phyloP scores from a whole-genome alignment of 805 yeast genomes.

The Priceomyces melissophilus region DNA sequence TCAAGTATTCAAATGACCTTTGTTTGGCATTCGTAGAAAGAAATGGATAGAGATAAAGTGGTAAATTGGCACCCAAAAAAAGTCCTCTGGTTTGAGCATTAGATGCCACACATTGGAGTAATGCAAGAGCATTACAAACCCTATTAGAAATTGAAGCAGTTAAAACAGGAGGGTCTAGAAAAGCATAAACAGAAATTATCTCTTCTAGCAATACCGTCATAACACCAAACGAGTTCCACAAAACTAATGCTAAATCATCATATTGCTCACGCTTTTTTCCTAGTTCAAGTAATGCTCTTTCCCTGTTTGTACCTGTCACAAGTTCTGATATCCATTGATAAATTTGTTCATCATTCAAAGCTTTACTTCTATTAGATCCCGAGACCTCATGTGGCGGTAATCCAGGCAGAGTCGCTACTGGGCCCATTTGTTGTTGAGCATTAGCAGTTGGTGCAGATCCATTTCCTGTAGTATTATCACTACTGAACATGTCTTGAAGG shows the following conservation, averaged over 20 bases:
- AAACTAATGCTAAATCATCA: conserved; percentile 86
- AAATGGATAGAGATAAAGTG: conserved; percentile 89
- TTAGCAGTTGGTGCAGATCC: too few relatives aligned
- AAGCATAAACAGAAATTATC: conserved; percentile 85
- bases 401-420: too few relatives aligned
- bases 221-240: conserved; percentile 96
- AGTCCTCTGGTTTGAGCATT: conserved; percentile 85
- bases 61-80: conserved; percentile 86
- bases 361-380: conserved; percentile 15
- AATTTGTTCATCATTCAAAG: conserved; percentile 67
- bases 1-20: conserved; percentile 87
- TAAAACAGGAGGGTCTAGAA: conserved; percentile 79
- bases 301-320: conserved; percentile 86
- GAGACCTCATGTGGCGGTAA: too few relatives aligned
- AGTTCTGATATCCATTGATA: conserved; percentile 88
- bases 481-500: too few relatives aligned
- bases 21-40: conserved; percentile 88
- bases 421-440: too few relatives aligned
- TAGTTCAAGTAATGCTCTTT: conserved; percentile 85
- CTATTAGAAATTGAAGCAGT: conserved; percentile 86
- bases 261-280: conserved; percentile 94
- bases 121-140: conserved; percentile 92
- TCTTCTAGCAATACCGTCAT: conserved; percentile 90
- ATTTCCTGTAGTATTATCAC: too few relatives aligned
- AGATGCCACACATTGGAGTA: conserved; percentile 94